phyloP scores from a whole-genome alignment of 768 basidiomycete genomes.

The Kwoniella dendrophila region DNA sequence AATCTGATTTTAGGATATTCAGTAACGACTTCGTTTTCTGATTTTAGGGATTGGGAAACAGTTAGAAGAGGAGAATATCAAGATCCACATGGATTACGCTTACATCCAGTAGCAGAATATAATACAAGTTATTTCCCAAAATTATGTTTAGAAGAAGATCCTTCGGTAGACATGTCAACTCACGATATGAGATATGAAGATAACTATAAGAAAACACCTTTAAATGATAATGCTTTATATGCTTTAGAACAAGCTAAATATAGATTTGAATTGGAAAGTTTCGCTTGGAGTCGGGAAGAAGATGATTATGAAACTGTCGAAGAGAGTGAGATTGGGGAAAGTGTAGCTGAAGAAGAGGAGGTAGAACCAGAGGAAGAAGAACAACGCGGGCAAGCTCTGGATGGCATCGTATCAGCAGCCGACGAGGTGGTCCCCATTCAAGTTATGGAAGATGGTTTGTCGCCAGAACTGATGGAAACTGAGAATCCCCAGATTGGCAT shows the following conservation, averaged over 20 bases:
- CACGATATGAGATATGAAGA: constrained; percentile 23
- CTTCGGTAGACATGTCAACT: constrained; percentile 67
- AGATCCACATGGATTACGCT: constrained; percentile 59
- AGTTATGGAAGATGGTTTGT: not conserved
- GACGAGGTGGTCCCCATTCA: not conserved
- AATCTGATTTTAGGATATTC: constrained; percentile 5
- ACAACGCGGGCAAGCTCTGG: too few relatives aligned
- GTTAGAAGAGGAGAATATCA: constrained; percentile 72
- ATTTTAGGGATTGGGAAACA: constrained; percentile 59
- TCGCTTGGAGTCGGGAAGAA: constrained; percentile 38
- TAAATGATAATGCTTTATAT: constrained; percentile 43
- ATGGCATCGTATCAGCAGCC: not conserved
- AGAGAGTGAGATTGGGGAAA: constrained; percentile 17
- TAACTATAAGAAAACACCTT: constrained; percentile 11
- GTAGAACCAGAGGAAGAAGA: constrained; percentile 5
- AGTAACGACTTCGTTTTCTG: constrained; percentile 7
- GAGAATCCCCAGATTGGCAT: not conserved
- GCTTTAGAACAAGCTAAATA: constrained; percentile 30
- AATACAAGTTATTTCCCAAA: constrained; percentile 99
- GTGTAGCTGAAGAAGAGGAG: not conserved
- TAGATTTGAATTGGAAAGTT: constrained; percentile 30
- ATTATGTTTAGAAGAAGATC: constrained; percentile 93
- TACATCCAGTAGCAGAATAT: constrained; percentile 69
- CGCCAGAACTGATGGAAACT: not conserved
- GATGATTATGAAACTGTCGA: constrained; percentile 4